phyloP scores from a whole-genome alignment of 2,329 filamentous ascomycete species.

The Aspergillus hortae region DNA sequence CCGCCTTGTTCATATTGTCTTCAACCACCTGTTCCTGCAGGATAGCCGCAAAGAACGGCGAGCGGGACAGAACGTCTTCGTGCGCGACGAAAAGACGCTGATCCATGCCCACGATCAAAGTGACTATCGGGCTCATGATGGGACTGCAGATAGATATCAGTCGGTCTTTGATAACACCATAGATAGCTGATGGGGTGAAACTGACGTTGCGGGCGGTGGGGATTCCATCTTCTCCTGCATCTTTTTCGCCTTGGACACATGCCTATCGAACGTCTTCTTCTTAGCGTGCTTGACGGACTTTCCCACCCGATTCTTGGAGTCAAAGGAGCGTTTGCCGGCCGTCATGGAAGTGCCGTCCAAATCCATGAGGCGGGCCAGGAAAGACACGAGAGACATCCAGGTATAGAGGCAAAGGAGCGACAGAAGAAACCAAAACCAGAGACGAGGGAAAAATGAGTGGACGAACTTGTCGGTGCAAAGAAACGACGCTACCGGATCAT shows the following conservation, averaged over 20 bases:
- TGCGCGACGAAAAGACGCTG: conserved; percentile 91
- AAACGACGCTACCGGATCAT: conserved; percentile 48
- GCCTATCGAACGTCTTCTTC: conserved; percentile 74
- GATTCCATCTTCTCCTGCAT: conserved; percentile 77
- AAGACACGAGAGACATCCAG: conserved; percentile 47
- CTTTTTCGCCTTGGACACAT: conserved; percentile 73
- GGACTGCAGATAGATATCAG: conserved; percentile 31
- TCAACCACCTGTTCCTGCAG: conserved; percentile 71
- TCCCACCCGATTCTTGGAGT: conserved; percentile 78
- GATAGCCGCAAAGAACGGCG: conserved; percentile 74
- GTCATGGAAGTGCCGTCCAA: conserved; percentile 53
- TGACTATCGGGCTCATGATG: conserved; percentile 73
- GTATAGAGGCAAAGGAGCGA: conserved; percentile 41
- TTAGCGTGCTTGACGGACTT: conserved; percentile 73
- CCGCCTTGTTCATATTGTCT: conserved; percentile 67
- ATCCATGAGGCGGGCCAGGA: conserved; percentile 22
- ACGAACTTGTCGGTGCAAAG: conserved; percentile 31
- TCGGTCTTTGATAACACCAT: background rate
- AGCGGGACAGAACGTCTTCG: conserved; percentile 83
- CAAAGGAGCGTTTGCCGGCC: conserved; percentile 84
- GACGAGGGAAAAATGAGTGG: conserved; percentile 38
- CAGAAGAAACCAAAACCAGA: conserved; percentile 27
- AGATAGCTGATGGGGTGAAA: conserved; percentile 1
- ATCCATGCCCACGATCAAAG: conserved; percentile 77
- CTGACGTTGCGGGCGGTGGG: conserved; percentile 45